These are phyloP conservation scores for Omphalotus guepiniiformis DNA, from an alignment of 768 basidiomycete species.

Conservation along the genomic window DNA sequence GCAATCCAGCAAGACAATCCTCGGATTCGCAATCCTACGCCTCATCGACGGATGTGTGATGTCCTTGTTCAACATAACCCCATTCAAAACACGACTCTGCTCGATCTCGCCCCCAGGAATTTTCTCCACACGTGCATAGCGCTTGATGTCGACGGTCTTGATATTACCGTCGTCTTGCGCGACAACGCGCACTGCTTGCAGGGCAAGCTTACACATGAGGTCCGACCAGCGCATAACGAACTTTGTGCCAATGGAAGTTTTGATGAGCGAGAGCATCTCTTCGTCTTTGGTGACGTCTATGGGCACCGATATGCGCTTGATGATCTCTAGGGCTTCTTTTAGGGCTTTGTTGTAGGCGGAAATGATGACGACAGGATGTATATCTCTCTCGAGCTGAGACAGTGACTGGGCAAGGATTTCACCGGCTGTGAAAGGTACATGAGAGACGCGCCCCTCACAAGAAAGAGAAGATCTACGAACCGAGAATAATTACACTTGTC, in stretches of 20 bases:
- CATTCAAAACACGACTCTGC: slow-evolving; percentile 78
- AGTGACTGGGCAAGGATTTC: slow-evolving; percentile 97
- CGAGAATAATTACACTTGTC: slow-evolving; percentile 96
- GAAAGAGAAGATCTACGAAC: slow-evolving; percentile 36
- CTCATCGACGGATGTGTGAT: slow-evolving; percentile 98
- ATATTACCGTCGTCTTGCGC: slow-evolving; percentile 69
- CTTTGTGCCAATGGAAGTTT: slow-evolving; percentile 97
- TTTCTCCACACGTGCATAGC: slow-evolving; percentile 97
- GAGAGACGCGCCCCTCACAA: no score
- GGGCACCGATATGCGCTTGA: slow-evolving; percentile 83
- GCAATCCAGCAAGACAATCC: slow-evolving; percentile 89
- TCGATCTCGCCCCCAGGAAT: slow-evolving; percentile 98
- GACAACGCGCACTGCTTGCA: slow-evolving; percentile 89
- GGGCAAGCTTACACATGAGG: slow-evolving; percentile 93
- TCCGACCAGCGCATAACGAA: slow-evolving; percentile 96
- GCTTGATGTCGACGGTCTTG: slow-evolving; percentile 95
- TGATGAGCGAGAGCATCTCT: slow-evolving; percentile 95
- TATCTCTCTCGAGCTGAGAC: slow-evolving; percentile 90
- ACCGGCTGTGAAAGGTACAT: no score
- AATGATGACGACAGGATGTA: slow-evolving; percentile 99
- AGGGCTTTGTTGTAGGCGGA: slow-evolving; percentile 96
- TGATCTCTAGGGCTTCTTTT: slow-evolving; percentile 84
- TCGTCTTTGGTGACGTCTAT: slow-evolving; percentile 83
- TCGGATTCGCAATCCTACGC: slow-evolving; percentile 81
- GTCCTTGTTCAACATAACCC: slow-evolving; percentile 98